These are phyloP conservation scores for Amaranthus hypochondriacus DNA, from an alignment of 148 eudicot genomes.

Conservation along the genomic window DNA sequence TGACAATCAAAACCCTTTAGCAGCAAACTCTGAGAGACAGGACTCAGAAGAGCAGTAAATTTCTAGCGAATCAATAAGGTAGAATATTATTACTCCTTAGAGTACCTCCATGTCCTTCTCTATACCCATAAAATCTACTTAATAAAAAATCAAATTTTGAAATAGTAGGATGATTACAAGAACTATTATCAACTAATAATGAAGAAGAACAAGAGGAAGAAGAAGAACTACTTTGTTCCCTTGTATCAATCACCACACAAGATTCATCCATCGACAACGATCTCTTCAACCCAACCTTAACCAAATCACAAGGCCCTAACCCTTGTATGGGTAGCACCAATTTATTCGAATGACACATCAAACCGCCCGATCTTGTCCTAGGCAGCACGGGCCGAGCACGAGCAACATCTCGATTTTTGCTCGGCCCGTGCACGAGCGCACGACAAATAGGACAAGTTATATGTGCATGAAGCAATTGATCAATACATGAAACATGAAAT, in stretches of 20 bases:
- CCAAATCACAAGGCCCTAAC: conserved; percentile 1
- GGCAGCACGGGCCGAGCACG: background rate
- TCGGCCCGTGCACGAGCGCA: conserved; percentile 7
- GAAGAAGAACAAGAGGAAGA: background rate
- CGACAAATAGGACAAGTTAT: conserved; percentile 55
- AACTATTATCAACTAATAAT: background rate
- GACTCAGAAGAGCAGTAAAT: too few species aligned
- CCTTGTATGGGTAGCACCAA: background rate
- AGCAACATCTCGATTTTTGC: background rate
- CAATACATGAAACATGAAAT: conserved; percentile 61
- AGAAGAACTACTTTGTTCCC: background rate
- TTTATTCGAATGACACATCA: conserved; percentile 4
- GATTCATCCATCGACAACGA: conserved; percentile 9
- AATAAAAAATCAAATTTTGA: conserved; percentile 22
- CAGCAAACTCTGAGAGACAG: too few species aligned
- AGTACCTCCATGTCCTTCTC: conserved; percentile 15
- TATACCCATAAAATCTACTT: conserved; percentile 14
- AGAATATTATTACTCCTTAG: conserved; percentile 13
- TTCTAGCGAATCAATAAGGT: conserved; percentile 18
- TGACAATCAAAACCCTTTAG: too few species aligned
- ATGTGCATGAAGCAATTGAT: conserved; percentile 46
- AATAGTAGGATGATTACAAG: conserved; percentile 4
- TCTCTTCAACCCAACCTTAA: background rate
- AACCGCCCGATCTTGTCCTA: background rate
- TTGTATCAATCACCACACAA: conserved; percentile 11